Evolutionary conservation across 2,329 filamentous ascomycete species (phyloP), one percentile per base, ranked within the genome.

Genomic region (Rhytidhysteron rufulum): DNA sequence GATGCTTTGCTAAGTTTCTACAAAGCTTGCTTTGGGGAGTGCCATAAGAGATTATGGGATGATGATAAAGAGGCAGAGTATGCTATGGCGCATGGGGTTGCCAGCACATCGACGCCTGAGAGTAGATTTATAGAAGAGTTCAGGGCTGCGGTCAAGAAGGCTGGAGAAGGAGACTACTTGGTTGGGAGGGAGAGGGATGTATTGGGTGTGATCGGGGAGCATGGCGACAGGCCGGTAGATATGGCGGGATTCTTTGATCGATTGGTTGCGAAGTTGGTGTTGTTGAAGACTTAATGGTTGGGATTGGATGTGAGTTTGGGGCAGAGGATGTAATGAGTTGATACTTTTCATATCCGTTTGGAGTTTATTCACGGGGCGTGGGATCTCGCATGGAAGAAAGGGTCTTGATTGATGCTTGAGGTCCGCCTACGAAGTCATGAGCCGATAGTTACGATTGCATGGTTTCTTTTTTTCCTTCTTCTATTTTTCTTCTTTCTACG

Each of bases 191-290:
- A 33, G 10, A 35, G 37, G 15, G 24, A 29, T 19, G 21, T 24
- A 33, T 51, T 47, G 5, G 37, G 31, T 9, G 53, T 44, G 27
- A 47, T 29, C n/a, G 16, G 47, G 31, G 49, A 53, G 25, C 20
- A 38, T 9, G 51, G 46, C 5, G 53, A 55, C 8, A n/a, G n/a
- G n/a, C n/a, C n/a, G n/a, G n/a, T n/a, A n/a, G 60, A 63, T 10
- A 65, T 67, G 59, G 53, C 48, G 2, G 60, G 51, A 21, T 67
- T 63, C 40, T 68, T 68, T 37, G 65, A 68, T 40, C 47, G 65
- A 19, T 38, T 67, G 25, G 56, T 63, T 3, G 64, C 62, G 10
- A 49, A 54, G 27, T 41, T 68, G 34, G 43, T 67, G 7, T 7
- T 37, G 35, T 17, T 30, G 11, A 15, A 16, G 10, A 33, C 31